A percentile compares a stretch with the other conserved stretches of the same genome.
Conservation (phyloP, 768 basidiomycete species). For the Rubroboletus satanas region DNA sequence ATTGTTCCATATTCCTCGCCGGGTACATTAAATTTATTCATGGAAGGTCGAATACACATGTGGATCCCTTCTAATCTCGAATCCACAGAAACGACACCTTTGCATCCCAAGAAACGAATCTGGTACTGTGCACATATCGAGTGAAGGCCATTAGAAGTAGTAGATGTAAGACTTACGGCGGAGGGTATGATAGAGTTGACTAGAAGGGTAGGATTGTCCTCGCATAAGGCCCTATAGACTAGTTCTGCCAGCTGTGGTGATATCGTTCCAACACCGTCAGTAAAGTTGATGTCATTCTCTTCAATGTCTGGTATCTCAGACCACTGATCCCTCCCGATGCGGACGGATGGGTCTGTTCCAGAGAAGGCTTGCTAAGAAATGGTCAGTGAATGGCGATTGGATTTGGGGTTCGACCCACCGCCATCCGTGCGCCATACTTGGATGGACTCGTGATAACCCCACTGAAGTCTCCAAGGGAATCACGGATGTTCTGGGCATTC, state of each 20-base stretch:
- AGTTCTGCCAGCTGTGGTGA: slow-evolving; percentile 51
- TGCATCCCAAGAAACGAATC: slow-evolving; percentile 80
- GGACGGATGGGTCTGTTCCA: slow-evolving; percentile 71
- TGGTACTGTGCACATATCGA: slow-evolving; percentile 48
- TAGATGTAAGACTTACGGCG: slow-evolving; percentile 45
- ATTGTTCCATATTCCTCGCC: slow-evolving; percentile 51
- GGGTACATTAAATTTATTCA: slow-evolving; percentile 68
- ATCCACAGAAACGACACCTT: slow-evolving; percentile 77
- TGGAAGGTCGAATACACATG: slow-evolving; percentile 68
- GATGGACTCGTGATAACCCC: slow-evolving; percentile 59
- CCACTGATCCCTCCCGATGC: slow-evolving; percentile 56
- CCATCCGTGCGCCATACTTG: slow-evolving; percentile 77
- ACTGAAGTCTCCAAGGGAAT: slow-evolving; percentile 64
- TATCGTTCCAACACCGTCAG: slow-evolving; percentile 82
- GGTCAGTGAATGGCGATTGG: slow-evolving; percentile 2
- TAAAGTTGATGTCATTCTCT: slow-evolving; percentile 45
- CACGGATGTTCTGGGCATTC: slow-evolving; percentile 56
- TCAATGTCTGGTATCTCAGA: slow-evolving; percentile 58
- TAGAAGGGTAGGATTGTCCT: slow-evolving; percentile 35
- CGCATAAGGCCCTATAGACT: slow-evolving; percentile 58
- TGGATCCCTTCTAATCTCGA: slow-evolving; percentile 46
- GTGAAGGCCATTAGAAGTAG: background rate
- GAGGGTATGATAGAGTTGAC: slow-evolving; percentile 45
- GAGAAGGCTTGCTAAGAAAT: slow-evolving; percentile 64
- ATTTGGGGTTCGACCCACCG: slow-evolving; percentile 26